A percentile compares a stretch with the other conserved stretches of the same genome.
These are phyloP conservation scores for Raphanus raphanistrum DNA, from an alignment of 345 rosid species.

Conservation along the genomic window DNA sequence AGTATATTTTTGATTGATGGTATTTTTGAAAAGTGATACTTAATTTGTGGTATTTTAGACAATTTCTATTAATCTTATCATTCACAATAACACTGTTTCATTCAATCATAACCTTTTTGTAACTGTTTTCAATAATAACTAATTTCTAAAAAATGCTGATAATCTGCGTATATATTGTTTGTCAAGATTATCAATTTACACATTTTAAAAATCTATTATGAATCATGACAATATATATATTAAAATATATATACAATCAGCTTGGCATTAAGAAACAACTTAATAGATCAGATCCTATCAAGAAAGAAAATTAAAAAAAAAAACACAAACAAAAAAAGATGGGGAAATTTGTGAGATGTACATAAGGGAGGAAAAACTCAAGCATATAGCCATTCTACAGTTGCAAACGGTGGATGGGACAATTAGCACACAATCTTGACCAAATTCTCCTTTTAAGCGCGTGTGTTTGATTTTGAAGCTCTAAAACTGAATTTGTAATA, in stretches of 20 bases:
- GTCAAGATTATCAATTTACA: conserved; percentile 1
- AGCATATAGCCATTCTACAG: too few relatives aligned
- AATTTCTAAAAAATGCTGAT: neutral
- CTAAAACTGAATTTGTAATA: too few relatives aligned
- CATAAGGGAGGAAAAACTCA: too few relatives aligned
- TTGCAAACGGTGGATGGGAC: too few relatives aligned
- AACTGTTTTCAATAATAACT: neutral
- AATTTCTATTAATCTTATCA: neutral
- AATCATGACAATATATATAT: neutral
- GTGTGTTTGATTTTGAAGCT: too few relatives aligned
- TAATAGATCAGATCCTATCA: neutral
- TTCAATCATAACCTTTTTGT: neutral
- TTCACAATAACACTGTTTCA: neutral
- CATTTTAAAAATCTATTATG: neutral
- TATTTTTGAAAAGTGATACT: too few relatives aligned
- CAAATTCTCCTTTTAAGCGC: too few relatives aligned
- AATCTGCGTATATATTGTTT: neutral
- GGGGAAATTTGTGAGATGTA: too few relatives aligned
- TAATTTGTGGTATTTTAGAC: too few relatives aligned
- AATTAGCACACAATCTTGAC: too few relatives aligned
- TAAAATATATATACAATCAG: neutral
- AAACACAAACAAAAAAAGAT: neutral
- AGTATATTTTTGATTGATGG: too few relatives aligned
- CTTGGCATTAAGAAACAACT: neutral
- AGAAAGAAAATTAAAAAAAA: too few relatives aligned